Evolutionary conservation across 2,329 filamentous ascomycete genomes (phyloP).

Genomic region (Phoma sp.): DNA sequence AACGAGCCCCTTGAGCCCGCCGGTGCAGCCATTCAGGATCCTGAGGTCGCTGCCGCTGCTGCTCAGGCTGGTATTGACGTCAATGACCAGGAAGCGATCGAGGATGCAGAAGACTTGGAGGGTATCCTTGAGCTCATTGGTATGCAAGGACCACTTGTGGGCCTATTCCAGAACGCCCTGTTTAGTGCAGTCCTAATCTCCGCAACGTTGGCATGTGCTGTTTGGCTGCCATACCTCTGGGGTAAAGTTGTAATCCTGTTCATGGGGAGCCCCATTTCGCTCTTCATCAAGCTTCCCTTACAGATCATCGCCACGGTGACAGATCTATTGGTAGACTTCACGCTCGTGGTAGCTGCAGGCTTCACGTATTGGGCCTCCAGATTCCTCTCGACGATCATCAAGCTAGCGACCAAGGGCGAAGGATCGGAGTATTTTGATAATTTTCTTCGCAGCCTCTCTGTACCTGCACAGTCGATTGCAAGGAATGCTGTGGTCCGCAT

Average conservation of each 20-base stretch:
- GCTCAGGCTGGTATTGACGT: slow-evolving; percentile 72
- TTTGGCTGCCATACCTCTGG: slow-evolving; percentile 91
- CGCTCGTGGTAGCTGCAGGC: slow-evolving; percentile 68
- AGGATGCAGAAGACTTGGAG: slow-evolving; percentile 91
- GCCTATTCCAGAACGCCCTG: slow-evolving; percentile 90
- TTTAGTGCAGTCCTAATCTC: slow-evolving; percentile 91
- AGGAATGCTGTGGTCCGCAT: slow-evolving; percentile 47
- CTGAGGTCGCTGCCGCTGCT: slow-evolving; percentile 69
- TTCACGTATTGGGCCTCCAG: slow-evolving; percentile 53
- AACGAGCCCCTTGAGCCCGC: slow-evolving; percentile 42
- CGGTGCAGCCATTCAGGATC: slow-evolving; percentile 53
- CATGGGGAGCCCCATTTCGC: slow-evolving; percentile 76
- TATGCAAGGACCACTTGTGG: slow-evolving; percentile 90
- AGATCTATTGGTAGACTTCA: slow-evolving; percentile 80
- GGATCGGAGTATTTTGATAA: slow-evolving; percentile 26
- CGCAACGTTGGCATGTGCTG: slow-evolving; percentile 81
- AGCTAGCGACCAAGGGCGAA: slow-evolving; percentile 27
- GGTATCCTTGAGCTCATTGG: slow-evolving; percentile 95
- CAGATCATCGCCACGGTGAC: slow-evolving; percentile 74
- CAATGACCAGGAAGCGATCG: slow-evolving; percentile 73
- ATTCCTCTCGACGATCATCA: slow-evolving; percentile 34
- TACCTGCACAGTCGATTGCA: slow-evolving; percentile 44
- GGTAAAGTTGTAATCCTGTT: slow-evolving; percentile 84
- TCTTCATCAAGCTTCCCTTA: slow-evolving; percentile 72
- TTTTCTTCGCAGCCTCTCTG: slow-evolving; percentile 32